Conservation (phyloP, 768 basidiomycete genomes). For the Baorangia bicolor region DNA sequence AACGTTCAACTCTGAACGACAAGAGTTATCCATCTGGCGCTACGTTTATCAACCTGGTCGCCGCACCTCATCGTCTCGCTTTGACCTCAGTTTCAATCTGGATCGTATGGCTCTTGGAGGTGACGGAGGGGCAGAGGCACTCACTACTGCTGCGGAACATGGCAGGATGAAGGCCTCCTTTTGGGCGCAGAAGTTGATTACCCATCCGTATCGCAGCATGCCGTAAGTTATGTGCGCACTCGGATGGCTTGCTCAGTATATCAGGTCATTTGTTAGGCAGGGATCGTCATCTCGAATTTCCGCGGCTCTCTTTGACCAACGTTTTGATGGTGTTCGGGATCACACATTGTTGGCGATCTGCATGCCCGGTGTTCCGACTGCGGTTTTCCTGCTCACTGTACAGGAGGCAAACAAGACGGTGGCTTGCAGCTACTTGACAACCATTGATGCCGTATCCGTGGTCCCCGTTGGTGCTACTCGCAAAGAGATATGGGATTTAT, state of each 20-base stretch:
- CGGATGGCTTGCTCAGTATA: neutral
- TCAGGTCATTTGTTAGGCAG: constrained; percentile 14
- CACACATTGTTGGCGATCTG: constrained; percentile 58
- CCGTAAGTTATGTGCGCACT: constrained; percentile 45
- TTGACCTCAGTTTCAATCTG: constrained; percentile 58
- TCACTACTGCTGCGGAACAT: constrained; percentile 47
- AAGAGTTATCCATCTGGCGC: constrained; percentile 65
- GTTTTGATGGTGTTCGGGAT: constrained; percentile 53
- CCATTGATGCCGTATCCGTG: constrained; percentile 49
- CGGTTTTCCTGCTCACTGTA: constrained; percentile 50
- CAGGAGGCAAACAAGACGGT: constrained; percentile 41
- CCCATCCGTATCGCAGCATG: constrained; percentile 43
- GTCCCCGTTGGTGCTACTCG: constrained; percentile 65
- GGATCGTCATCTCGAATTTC: constrained; percentile 36
- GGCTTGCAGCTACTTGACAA: constrained; percentile 38
- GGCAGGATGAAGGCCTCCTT: constrained; percentile 68
- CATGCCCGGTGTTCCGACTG: constrained; percentile 44
- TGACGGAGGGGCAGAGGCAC: constrained; percentile 42
- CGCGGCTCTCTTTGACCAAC: constrained; percentile 61
- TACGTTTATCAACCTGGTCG: constrained; percentile 54
- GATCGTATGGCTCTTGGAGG: constrained; percentile 68
- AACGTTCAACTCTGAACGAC: constrained; percentile 55
- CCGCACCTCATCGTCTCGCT: constrained; percentile 48
- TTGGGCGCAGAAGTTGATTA: constrained; percentile 66
- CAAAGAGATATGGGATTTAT: constrained; percentile 60